Percentiles rank a stretch among this genome's conserved stretches.
Evolutionary conservation across 768 basidiomycete species (phyloP).

Genomic region (Xerocomellus chrysenteron): DNA sequence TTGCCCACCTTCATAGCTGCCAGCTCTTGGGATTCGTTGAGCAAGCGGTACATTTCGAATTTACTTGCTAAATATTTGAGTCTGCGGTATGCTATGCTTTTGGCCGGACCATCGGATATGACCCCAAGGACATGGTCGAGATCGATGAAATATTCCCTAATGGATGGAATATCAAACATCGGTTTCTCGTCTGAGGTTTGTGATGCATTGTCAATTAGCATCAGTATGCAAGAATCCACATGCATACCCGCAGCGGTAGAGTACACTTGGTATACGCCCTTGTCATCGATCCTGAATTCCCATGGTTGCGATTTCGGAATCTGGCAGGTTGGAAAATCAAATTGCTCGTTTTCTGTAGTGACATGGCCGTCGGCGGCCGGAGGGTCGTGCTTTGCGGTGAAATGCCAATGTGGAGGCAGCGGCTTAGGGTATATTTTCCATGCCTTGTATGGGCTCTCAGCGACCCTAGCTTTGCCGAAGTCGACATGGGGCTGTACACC

Average conservation of each 20-base stretch:
- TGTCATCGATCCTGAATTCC: constrained; percentile 75
- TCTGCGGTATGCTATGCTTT: constrained; percentile 90
- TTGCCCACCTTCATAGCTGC: constrained; percentile 90
- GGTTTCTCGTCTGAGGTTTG: constrained; percentile 47
- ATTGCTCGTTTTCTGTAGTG: constrained; percentile 43
- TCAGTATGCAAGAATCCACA: not conserved
- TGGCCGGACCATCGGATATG: constrained; percentile 93
- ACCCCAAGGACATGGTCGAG: constrained; percentile 88
- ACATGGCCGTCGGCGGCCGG: constrained; percentile 40
- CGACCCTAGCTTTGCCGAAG: constrained; percentile 22
- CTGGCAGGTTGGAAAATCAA: constrained; percentile 66
- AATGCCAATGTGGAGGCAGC: constrained; percentile 96
- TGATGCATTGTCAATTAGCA: not conserved
- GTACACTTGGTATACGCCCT: constrained; percentile 91
- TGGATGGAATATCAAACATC: constrained; percentile 74
- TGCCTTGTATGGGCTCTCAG: constrained; percentile 41
- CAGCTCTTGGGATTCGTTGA: constrained; percentile 93
- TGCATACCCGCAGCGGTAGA: constrained; percentile 23
- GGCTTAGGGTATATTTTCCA: constrained; percentile 94
- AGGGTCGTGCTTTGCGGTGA: constrained; percentile 52
- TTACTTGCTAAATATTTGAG: constrained; percentile 91
- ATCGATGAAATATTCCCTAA: constrained; percentile 95
- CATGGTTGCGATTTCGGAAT: constrained; percentile 69
- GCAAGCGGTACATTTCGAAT: constrained; percentile 87
- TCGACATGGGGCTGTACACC: constrained; percentile 66